These are phyloP conservation scores for Cucurbita ficifolia DNA, from an alignment of 306 rosid genomes.

Conservation along the genomic window DNA sequence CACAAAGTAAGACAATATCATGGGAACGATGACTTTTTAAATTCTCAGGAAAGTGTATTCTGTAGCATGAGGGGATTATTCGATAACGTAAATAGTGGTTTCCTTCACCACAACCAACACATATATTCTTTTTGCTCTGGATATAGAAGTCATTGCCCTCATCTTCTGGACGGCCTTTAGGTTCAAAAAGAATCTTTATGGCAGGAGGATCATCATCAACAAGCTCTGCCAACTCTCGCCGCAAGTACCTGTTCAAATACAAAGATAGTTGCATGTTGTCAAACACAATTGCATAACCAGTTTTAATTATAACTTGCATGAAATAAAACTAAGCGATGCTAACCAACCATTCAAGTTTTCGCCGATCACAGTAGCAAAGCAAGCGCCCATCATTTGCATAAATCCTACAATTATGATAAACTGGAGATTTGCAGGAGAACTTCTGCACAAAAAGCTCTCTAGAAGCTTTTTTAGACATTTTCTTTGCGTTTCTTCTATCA, in stretches of 20 bases:
- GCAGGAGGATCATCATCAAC: constrained; percentile 75
- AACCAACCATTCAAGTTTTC: constrained; percentile 88
- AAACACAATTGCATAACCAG: background rate
- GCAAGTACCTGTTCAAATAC: constrained; percentile 53
- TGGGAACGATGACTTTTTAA: constrained; percentile 96
- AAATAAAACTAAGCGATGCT: constrained; percentile 12
- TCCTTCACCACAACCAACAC: constrained; percentile 97
- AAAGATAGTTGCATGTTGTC: constrained; percentile 13
- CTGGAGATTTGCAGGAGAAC: constrained; percentile 87
- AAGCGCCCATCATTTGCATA: constrained; percentile 89
- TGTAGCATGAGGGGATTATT: constrained; percentile 92
- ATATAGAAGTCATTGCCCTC: constrained; percentile 89
- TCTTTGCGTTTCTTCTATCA: constrained; percentile 33
- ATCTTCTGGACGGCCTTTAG: constrained; percentile 98
- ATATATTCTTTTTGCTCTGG: constrained; percentile 85
- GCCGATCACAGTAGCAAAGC: constrained; percentile 89
- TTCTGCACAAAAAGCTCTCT: constrained; percentile 80
- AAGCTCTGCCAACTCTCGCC: constrained; percentile 63
- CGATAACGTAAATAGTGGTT: constrained; percentile 83
- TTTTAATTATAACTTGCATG: background rate
- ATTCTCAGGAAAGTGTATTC: constrained; percentile 93
- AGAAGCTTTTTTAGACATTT: constrained; percentile 47
- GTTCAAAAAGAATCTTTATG: constrained; percentile 90
- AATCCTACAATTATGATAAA: constrained; percentile 90
- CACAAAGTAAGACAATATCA: constrained; percentile 89